These are phyloP conservation scores for Saprolegnia parasitica DNA, from an alignment of 352 stramenopile species.

Conservation along the genomic window DNA sequence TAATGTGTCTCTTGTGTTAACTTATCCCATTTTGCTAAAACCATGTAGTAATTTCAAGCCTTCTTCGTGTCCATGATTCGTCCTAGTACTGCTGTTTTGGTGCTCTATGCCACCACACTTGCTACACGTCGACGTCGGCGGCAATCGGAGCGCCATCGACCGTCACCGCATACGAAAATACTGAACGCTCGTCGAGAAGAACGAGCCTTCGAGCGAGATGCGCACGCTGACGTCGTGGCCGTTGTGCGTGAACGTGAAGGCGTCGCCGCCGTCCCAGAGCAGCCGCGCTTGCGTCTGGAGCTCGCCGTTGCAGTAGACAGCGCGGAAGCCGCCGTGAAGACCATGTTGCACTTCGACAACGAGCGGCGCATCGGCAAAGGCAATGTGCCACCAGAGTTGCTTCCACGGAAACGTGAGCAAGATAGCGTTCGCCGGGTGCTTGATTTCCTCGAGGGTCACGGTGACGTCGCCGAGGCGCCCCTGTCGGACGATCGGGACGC, in stretches of 20 bases:
- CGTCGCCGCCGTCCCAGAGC: conserved; percentile 72
- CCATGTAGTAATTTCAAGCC: neutral
- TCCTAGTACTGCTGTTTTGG: no score
- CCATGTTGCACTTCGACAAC: conserved; percentile 75
- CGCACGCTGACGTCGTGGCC: conserved; percentile 69
- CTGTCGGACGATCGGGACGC: conserved; percentile 56
- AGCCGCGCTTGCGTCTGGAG: conserved; percentile 64
- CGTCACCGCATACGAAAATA: conserved; percentile 80
- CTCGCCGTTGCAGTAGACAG: conserved; percentile 66
- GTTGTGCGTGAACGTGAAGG: conserved; percentile 62
- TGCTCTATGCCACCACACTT: no score
- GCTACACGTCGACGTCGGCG: neutral
- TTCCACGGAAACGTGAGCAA: conserved; percentile 85
- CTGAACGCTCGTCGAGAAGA: conserved; percentile 81
- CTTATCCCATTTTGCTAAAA: neutral
- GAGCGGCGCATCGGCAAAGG: conserved; percentile 61
- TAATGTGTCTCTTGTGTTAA: neutral
- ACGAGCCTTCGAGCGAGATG: conserved; percentile 70
- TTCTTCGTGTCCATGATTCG: no score
- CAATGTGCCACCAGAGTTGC: conserved; percentile 67
- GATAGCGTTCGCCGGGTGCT: conserved; percentile 66
- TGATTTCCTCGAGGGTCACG: conserved; percentile 76
- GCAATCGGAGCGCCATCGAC: conserved; percentile 43
- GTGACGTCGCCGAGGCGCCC: conserved; percentile 29
- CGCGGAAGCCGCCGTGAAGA: conserved; percentile 65